Percentiles rank a stretch among this genome's conserved stretches.
phyloP scores from a whole-genome alignment of 2,329 filamentous ascomycete genomes.

The Venturia carpophila region DNA sequence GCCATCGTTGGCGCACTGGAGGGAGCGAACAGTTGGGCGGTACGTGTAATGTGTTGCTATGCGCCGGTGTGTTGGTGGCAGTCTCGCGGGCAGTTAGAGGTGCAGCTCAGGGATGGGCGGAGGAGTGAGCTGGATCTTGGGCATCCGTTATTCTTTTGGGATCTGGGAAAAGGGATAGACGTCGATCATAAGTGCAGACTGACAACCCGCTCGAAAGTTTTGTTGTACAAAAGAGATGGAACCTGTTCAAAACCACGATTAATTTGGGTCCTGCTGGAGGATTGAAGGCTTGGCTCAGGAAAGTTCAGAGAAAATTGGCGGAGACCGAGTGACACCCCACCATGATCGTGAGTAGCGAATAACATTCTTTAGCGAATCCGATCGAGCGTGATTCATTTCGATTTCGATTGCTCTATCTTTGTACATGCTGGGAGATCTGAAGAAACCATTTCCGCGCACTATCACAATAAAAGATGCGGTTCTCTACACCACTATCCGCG shows the following conservation, averaged over 20 bases:
- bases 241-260: neutral
- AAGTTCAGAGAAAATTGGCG: neutral
- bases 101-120: slow-evolving; percentile 17
- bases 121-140: neutral
- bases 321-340: neutral
- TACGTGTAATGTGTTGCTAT: slow-evolving; percentile 4
- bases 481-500: neutral
- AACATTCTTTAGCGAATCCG: neutral
- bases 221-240: neutral
- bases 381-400: neutral
- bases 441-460: slow-evolving; percentile 8
- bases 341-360: neutral
- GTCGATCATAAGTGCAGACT: neutral
- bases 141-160: neutral
- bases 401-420: slow-evolving; percentile 6
- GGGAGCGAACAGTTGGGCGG: slow-evolving; percentile 20
- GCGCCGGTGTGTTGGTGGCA: slow-evolving; percentile 18
- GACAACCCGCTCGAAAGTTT: neutral
- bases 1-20: slow-evolving; percentile 41
- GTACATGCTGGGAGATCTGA: slow-evolving; percentile 8
- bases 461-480: slow-evolving; percentile 10
- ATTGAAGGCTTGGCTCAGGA: neutral
- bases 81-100: slow-evolving; percentile 19
- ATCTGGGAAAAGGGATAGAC: neutral
- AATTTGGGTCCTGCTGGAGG: neutral